phyloP scores from a whole-genome alignment of 805 yeast species.

The Cyberlindnera japonica region DNA sequence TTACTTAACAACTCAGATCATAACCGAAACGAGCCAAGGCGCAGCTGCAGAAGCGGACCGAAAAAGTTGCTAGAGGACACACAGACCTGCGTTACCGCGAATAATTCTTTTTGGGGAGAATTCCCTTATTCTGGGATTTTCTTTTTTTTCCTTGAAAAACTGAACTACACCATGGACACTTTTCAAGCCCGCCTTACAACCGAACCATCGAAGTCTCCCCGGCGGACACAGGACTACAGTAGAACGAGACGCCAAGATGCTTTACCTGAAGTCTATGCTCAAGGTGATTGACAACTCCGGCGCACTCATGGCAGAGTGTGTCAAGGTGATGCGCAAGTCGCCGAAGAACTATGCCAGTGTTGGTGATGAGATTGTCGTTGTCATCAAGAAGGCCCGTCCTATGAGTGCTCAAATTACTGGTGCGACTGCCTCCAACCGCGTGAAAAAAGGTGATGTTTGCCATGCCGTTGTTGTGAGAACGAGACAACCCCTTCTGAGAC shows the following conservation, averaged over 20 bases:
- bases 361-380: slow-evolving; percentile 93
- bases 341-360: slow-evolving; percentile 79
- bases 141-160: no score
- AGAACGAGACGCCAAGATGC: slow-evolving; percentile 66
- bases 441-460: slow-evolving; percentile 91
- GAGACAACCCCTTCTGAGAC: slow-evolving; percentile 66
- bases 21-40: no score
- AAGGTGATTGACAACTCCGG: slow-evolving; percentile 96
- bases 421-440: slow-evolving; percentile 70
- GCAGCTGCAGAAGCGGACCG: no score
- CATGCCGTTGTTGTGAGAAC: slow-evolving; percentile 96
- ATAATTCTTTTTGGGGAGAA: no score
- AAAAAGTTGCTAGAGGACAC: no score
- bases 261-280: slow-evolving; percentile 80
- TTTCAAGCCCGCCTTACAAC: no score
- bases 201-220: no score
- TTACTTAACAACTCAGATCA: no score
- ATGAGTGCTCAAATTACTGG: slow-evolving; percentile 68
- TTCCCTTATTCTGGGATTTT: no score
- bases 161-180: no score
- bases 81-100: no score
- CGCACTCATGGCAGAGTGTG: slow-evolving; percentile 91
- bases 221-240: no score
- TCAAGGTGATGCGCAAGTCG: slow-evolving; percentile 86
- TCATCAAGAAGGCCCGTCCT: slow-evolving; percentile 87